These are phyloP conservation scores for Fusarium nematophilum DNA, from an alignment of 2,329 filamentous ascomycete genomes.

Conservation along the genomic window DNA sequence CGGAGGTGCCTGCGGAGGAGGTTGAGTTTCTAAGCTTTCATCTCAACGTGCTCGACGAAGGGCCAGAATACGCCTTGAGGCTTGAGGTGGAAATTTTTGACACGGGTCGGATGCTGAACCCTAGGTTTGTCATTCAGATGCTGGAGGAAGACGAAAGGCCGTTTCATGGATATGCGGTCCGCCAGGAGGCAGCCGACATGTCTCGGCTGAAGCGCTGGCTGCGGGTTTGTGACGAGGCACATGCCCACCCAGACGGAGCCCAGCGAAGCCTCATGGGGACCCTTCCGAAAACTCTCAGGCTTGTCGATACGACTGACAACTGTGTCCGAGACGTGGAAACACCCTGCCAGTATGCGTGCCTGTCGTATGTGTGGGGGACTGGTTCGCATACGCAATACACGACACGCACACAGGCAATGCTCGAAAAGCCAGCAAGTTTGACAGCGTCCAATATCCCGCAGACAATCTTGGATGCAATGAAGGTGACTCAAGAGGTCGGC, in stretches of 20 bases:
- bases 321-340: slow-evolving; percentile 7
- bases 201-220: slow-evolving; percentile 3
- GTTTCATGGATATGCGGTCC: slow-evolving; percentile 8
- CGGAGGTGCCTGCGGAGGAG: neutral
- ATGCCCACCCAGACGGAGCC: neutral
- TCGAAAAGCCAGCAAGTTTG: neutral
- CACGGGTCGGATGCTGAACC: neutral
- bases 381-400: slow-evolving; percentile 25
- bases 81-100: slow-evolving; percentile 14
- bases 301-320: slow-evolving; percentile 4
- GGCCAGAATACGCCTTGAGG: neutral
- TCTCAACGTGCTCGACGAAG: slow-evolving; percentile 8
- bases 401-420: neutral
- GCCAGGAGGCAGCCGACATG: slow-evolving; percentile 1
- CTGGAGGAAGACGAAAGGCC: neutral
- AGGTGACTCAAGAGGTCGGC: neutral
- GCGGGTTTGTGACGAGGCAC: neutral
- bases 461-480: slow-evolving; percentile 20
- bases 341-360: slow-evolving; percentile 14
- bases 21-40: neutral
- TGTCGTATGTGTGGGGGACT: slow-evolving; percentile 27
- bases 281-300: neutral
- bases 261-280: neutral
- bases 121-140: slow-evolving; percentile 3
- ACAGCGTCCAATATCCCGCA: neutral